Percentiles rank a stretch among this genome's conserved stretches.
phyloP scores from a whole-genome alignment of 2,329 filamentous ascomycete species.

The Epichloe sibirici region DNA sequence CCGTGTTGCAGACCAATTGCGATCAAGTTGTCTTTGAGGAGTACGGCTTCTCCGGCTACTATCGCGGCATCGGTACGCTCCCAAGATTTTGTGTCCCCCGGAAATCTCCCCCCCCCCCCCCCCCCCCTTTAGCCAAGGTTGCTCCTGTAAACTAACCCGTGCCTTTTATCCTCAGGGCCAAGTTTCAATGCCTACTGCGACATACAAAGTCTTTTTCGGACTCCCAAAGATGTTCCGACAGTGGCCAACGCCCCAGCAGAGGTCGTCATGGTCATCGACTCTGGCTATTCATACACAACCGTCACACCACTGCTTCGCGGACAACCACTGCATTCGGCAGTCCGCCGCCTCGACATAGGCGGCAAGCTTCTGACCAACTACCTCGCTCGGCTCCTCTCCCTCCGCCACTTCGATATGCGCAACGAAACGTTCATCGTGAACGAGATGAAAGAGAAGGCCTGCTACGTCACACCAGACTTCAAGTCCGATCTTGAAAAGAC shows the following conservation, averaged over 20 bases:
- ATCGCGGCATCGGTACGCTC: constrained; percentile 53
- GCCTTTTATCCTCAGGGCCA: constrained; percentile 38
- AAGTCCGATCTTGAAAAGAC: constrained; percentile 62
- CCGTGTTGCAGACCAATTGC: constrained; percentile 72
- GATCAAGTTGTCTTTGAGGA: constrained; percentile 98
- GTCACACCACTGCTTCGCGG: constrained; percentile 78
- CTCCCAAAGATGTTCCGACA: constrained; percentile 34
- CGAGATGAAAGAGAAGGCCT: constrained; percentile 85
- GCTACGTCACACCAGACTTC: constrained; percentile 74
- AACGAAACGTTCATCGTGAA: constrained; percentile 91
- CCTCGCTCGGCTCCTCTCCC: constrained; percentile 75
- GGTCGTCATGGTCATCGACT: constrained; percentile 78
- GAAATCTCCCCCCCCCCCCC: too few species aligned
- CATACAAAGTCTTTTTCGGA: constrained; percentile 55
- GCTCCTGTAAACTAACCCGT: not conserved
- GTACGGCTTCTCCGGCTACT: constrained; percentile 83
- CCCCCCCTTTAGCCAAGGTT: not conserved
- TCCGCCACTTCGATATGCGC: constrained; percentile 90
- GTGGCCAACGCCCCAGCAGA: constrained; percentile 49
- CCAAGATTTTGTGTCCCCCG: too few species aligned
- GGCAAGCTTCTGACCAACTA: constrained; percentile 92
- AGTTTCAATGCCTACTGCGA: constrained; percentile 75
- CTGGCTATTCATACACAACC: constrained; percentile 86
- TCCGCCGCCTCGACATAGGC: constrained; percentile 78
- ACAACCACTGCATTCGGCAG: constrained; percentile 64